These are phyloP conservation scores for Ascochyta pisi DNA, from an alignment of 2,329 filamentous ascomycete genomes.

Conservation along the genomic window DNA sequence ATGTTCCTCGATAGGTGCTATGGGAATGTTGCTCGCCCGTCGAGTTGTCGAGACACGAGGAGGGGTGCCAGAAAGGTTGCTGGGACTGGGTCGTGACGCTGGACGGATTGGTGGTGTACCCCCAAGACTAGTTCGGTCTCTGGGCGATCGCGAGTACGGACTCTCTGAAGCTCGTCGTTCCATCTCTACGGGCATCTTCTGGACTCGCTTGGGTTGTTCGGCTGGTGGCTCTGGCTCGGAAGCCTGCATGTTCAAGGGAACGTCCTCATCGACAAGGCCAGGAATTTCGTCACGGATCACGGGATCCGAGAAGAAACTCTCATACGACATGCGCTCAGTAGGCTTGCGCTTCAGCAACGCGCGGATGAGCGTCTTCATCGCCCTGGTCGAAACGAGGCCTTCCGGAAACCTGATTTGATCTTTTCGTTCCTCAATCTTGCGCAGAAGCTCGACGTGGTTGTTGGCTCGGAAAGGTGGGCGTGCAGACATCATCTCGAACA, in stretches of 20 bases:
- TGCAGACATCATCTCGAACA: conserved; percentile 94
- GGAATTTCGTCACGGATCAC: conserved; percentile 80
- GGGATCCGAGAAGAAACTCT: conserved; percentile 79
- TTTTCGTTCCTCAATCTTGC: conserved; percentile 88
- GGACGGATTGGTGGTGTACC: conserved; percentile 45
- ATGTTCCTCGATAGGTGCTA: conserved; percentile 44
- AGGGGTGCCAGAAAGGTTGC: conserved; percentile 34
- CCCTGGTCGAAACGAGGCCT: conserved; percentile 72
- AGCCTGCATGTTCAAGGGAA: conserved; percentile 50
- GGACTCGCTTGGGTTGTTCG: conserved; percentile 32
- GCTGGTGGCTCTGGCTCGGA: conserved; percentile 36
- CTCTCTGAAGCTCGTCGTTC: conserved; percentile 38
- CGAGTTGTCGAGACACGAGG: conserved; percentile 34
- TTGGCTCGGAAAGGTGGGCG: conserved; percentile 88
- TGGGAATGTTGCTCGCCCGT: conserved; percentile 44
- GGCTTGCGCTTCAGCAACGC: conserved; percentile 84
- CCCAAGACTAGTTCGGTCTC: conserved; percentile 35
- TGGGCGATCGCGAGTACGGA: conserved; percentile 43
- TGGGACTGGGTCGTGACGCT: conserved; percentile 40
- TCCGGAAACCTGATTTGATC: conserved; percentile 84
- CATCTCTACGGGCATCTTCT: conserved; percentile 39
- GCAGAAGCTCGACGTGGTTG: conserved; percentile 92
- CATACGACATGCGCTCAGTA: conserved; percentile 83
- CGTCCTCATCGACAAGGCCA: conserved; percentile 79
- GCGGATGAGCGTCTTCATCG: conserved; percentile 82